These are phyloP conservation scores for Xylariales sp. DNA, from an alignment of 2,329 filamentous ascomycete species.

Conservation along the genomic window DNA sequence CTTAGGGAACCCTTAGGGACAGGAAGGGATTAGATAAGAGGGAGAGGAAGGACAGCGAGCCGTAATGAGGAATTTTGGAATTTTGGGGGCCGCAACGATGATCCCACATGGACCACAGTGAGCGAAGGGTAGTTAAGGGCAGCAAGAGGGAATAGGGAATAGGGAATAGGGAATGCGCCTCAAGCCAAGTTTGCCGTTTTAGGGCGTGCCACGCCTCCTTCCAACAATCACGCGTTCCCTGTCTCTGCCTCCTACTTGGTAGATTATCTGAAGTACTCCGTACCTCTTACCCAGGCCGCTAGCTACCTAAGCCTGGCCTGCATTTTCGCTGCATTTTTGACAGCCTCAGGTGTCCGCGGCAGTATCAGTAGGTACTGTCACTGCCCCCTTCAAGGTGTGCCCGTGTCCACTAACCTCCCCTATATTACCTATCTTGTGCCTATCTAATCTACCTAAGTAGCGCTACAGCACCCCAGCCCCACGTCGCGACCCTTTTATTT, in stretches of 20 bases:
- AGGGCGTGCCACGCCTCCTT: constrained; percentile 33
- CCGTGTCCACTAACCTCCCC: too few species aligned
- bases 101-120: constrained; percentile 7
- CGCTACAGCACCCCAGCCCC: not conserved
- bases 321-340: too few species aligned
- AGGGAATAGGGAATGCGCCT: constrained; percentile 16
- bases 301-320: not conserved
- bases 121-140: not conserved
- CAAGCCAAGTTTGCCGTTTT: constrained; percentile 28
- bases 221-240: constrained; percentile 33
- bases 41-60: constrained; percentile 1
- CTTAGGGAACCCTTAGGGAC: too few species aligned
- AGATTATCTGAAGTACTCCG: not conserved
- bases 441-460: too few species aligned
- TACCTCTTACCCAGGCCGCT: not conserved
- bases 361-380: too few species aligned
- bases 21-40: not conserved
- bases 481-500: not conserved
- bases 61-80: constrained; percentile 12
- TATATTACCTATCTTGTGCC: too few species aligned
- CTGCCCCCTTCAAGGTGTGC: too few species aligned
- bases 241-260: constrained; percentile 22
- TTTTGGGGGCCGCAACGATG: constrained; percentile 27
- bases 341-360: too few species aligned
- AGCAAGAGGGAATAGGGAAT: not conserved